Evolutionary conservation across 208 protist genomes (phyloP), one percentile per base, ranked within the genome.

Genomic region (Balamuthia mandrillaris): DNA sequence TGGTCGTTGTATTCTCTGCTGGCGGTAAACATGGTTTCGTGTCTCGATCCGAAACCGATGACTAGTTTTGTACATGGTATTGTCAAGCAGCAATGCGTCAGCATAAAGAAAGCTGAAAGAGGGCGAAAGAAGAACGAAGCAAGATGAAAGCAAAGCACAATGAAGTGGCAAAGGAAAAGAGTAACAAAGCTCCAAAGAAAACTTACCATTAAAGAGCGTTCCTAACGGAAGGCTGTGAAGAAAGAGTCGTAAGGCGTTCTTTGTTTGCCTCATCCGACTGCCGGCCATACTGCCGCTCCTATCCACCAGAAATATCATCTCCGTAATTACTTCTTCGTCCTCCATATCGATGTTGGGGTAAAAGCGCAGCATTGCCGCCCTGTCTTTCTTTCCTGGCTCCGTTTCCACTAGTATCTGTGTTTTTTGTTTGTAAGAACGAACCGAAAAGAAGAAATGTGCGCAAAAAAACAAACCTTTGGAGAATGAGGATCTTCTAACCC

Each of bases 231-330:
- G 82, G 18, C 86, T 89, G 3, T 65, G 65, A 21, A 91, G 51
- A 42, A 91, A 89, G 65, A 89, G 63, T 16, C 72, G 12, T 77
- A 91, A 7, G 7, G 88, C 88, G 24, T 81, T 68, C 24, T 47
- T 45, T 24, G 88, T 86, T 33, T 87, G 61, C 12, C 49, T 44
- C 33, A 91, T 91, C 24, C 58, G 82, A 9, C 65, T 39, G 37
- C 86, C 86, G 1, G 61, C 41, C 88, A 91, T 91, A 21, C 83
- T 88, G 1, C 88, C 88, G 29, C 77, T 86, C 2, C 88, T 85
- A 51, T 91, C 88, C 21, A 91, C 47, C 60, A 91, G 72, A 66
- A 91, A 91, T 42, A 91, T 49, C 21, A 87, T 16, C 77, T 91
- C 88, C 29, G 45, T 31, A 18, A 77, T 49, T 24, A 77, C 66